Evolutionary conservation across 75 land plant species (phyloP).

Genomic region (Selaginella moellendorffii): DNA sequence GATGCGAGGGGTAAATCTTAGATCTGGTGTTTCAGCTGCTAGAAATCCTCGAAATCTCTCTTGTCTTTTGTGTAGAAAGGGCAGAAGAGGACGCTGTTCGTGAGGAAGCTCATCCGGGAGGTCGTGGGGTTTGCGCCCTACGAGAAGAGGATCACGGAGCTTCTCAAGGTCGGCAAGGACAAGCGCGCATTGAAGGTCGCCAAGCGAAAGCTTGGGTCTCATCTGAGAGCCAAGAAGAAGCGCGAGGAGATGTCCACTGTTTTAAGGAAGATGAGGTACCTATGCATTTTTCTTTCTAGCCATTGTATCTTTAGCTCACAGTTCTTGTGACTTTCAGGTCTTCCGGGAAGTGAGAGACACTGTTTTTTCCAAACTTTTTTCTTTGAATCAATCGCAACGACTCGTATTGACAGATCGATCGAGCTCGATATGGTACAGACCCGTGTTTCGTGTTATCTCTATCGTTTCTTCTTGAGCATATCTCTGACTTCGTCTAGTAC

Average conservation of each 20-base stretch:
- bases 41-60: neutral
- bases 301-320: neutral
- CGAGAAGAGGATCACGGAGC: conserved; percentile 87
- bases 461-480: conserved; percentile 35
- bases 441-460: neutral
- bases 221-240: conserved; percentile 91
- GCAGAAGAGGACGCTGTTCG: conserved; percentile 37
- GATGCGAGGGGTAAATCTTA: conserved; percentile 39
- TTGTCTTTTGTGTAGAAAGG: neutral
- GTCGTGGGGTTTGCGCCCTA: conserved; percentile 95
- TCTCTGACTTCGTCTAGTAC: conserved; percentile 63
- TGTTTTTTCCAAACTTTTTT: no score
- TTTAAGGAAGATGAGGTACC: conserved; percentile 68
- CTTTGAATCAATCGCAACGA: no score
- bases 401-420: no score
- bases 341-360: no score
- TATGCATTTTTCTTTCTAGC: neutral
- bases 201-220: conserved; percentile 86
- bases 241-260: conserved; percentile 82
- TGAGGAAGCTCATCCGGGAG: conserved; percentile 63
- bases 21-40: neutral
- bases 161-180: conserved; percentile 85
- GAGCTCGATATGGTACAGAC: neutral
- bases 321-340: no score
- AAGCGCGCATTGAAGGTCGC: conserved; percentile 86